Conservation (phyloP, 164 flowering plant genomes). For the Vitis amurensis region DNA sequence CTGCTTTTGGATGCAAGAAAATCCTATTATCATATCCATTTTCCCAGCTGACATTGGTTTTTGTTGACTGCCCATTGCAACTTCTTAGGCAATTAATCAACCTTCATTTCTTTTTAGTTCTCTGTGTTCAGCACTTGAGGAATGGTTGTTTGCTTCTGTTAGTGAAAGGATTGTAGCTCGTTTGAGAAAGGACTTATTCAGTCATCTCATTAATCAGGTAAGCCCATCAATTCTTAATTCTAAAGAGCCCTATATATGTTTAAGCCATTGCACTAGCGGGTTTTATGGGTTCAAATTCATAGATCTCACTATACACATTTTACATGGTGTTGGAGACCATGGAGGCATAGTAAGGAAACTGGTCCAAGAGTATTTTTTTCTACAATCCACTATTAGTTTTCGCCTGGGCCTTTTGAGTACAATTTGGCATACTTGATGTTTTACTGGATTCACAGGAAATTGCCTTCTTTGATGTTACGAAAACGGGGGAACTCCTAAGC, state of each 20-base stretch:
- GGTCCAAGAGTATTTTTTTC: not conserved
- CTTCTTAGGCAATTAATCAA: too few species aligned
- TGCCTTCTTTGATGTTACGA: slow-evolving; percentile 89
- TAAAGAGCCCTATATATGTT: too few species aligned
- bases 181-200: slow-evolving; percentile 73
- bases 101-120: slow-evolving; percentile 45
- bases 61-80: too few species aligned
- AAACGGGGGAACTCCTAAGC: slow-evolving; percentile 95
- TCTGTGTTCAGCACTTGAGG: slow-evolving; percentile 75
- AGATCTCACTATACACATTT: too few species aligned
- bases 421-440: not conserved
- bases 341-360: too few species aligned
- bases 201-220: slow-evolving; percentile 85
- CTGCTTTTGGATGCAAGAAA: too few species aligned
- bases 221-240: too few species aligned
- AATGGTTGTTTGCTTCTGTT: slow-evolving; percentile 92
- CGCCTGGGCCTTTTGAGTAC: not conserved
- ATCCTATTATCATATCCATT: too few species aligned
- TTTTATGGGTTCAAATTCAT: too few species aligned
- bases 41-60: too few species aligned
- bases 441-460: slow-evolving; percentile 53
- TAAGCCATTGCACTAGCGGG: too few species aligned
- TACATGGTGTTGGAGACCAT: too few species aligned
- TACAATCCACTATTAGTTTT: not conserved
- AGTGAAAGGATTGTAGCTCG: slow-evolving; percentile 98